These are phyloP conservation scores for Backusella mclennaniae DNA, from an alignment of 192 early-diverging fungal species.

Conservation along the genomic window DNA sequence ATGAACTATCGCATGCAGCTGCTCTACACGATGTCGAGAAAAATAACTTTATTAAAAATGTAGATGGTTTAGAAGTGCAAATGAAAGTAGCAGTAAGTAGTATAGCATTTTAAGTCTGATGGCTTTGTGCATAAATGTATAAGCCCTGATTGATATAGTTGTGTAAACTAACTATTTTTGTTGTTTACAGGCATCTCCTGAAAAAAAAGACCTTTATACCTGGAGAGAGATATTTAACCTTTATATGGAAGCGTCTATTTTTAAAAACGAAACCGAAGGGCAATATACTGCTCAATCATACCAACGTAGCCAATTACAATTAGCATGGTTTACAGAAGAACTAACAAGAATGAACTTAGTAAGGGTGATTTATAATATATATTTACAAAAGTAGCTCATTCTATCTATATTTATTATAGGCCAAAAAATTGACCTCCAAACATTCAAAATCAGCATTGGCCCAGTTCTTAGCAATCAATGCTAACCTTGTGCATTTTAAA, in stretches of 20 bases:
- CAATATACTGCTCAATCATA: conserved; percentile 42
- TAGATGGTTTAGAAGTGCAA: conserved; percentile 21
- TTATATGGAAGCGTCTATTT: conserved; percentile 71
- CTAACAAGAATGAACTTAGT: conserved; percentile 47
- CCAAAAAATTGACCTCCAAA: conserved; percentile 6
- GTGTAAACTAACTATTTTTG: conserved; percentile 33
- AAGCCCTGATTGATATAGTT: background rate
- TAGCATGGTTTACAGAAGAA: conserved; percentile 56
- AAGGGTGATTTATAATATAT: conserved; percentile 10
- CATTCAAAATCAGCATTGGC: conserved; percentile 40
- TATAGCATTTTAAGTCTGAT: background rate
- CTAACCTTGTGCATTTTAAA: conserved; percentile 64
- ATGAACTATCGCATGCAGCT: conserved; percentile 19
- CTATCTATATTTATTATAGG: conserved; percentile 7
- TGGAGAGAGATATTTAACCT: conserved; percentile 71
- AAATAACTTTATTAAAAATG: conserved; percentile 8
- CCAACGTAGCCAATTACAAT: conserved; percentile 53
- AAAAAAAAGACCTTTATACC: conserved; percentile 72
- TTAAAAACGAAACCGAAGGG: conserved; percentile 52
- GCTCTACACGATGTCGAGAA: conserved; percentile 14
- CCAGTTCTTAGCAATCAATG: conserved; percentile 64
- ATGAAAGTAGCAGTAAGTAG: conserved; percentile 26
- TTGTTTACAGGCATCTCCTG: conserved; percentile 59
- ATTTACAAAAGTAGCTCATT: background rate
- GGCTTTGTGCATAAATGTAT: background rate